Base-by-base conservation (phyloP, 192 early-diverging fungal genomes). In the Linnemannia elongata region DNA sequence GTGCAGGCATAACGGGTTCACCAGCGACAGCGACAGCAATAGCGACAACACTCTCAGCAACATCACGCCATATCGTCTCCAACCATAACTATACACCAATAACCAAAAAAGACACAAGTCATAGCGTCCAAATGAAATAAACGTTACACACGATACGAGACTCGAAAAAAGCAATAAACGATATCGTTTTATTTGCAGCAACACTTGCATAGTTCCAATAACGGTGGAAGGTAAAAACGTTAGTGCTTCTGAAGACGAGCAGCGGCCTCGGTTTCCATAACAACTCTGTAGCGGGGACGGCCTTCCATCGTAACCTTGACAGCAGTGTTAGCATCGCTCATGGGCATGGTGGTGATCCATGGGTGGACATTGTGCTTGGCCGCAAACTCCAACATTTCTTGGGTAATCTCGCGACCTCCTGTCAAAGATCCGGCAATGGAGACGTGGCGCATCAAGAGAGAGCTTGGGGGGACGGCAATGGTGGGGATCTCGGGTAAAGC, bases 321-420 rank as follows among this genome's bases (percentile, higher is more conserved):
- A 8, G 92, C 96, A 76, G 92, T 90, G 73, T 95, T 93, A 47
- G 91, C 89, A 52, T 95, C 88, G 39, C 86, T 90, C 83, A 95
- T 90, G 17, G 94, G 91, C 68, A 90, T 88, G 72, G 82, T 91
- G 83, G 95, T 93, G 57, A 96, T 90, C 87, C 90, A 91, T 3
- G 95, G 91, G 35, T 89, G 88, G 36, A 97, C 92, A 44, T 90
- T 87, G 60, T 91, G 86, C 87, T 95, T 75, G 52, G 89, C 90
- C 0, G 95, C 93, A 77, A 96, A 92, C 49, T 92, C 90, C 35
- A 97, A 86, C 89, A 95, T 95, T 77, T 96, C 92, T 12, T 88
- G 81, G 30, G 94, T 77, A 35, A 92, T 90, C 18, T 90, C 81
- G 66, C 83, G 69, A 33, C 91, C 88, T 60, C 95, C 96, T 66